Evolutionary conservation across 2,329 filamentous ascomycete species (phyloP), one percentile per base, ranked within the genome.

Genomic region (Thielaviopsis musarum): DNA sequence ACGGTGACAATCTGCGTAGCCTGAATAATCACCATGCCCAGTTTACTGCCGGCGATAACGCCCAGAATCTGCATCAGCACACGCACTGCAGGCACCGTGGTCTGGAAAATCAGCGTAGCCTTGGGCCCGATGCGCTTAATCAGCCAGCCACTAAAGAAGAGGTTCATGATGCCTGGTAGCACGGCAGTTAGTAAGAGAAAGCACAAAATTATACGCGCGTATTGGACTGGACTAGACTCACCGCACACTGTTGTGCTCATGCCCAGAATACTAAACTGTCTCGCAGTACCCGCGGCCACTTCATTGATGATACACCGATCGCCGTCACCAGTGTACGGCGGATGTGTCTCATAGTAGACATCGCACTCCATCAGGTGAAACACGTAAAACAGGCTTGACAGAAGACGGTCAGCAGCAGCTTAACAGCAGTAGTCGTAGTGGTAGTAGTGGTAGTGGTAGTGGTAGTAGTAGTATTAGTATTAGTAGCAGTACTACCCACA

Each of bases 291-390:
- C 1, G 83, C 81, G 54, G 84, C 77, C 61, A 88, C 84, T 63
- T 80, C 78, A 58, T 78, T 78, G 38, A 76, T 74, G 54, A 74
- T 75, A 66, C 85, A 88, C 17, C 78, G 74, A 61, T 83, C 78
- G 3, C 73, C 73, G 3, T 68, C 65, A 1, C 74, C 75, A 10
- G 70, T 64, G 56, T 72, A 78, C 0, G 76, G 74, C 13, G 77
- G 74, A 65, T 86, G 78, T 2, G 72, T 72, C 41, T 75, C 71
- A 69, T 87, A 88, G 67, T 82, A 88, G 57, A 78, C 76, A 59
- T 88, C 81, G 69, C 85, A 88, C 56, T 81, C 82, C 83, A 88
- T 87, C 1, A 85, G 67, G 60, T 82, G 81, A 65, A 88, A 87
- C 24, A 84, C 81, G 68, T 84, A 85, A 53, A 85, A 70, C 4